Percentiles rank a stretch among this genome's conserved stretches.
These are phyloP conservation scores for Naganishia cerealis DNA, from an alignment of 1,284 basidiomycete species.

Conservation along the genomic window DNA sequence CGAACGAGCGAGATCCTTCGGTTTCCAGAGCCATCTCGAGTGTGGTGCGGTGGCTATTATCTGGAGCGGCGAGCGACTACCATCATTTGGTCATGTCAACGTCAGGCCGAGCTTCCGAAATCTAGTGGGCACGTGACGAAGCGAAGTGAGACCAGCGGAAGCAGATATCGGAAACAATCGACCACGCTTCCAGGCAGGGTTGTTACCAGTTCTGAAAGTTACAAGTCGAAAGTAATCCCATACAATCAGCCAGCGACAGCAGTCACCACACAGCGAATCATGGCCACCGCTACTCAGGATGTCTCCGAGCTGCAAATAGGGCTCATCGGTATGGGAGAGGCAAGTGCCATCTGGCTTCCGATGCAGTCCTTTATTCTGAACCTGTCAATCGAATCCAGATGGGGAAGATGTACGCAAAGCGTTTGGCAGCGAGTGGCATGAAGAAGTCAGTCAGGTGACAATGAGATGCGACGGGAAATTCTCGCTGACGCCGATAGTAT, in stretches of 20 bases:
- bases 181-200: not conserved
- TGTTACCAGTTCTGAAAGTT: too few relatives aligned
- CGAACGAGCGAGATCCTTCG: conserved; percentile 11
- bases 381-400: conserved; percentile 61
- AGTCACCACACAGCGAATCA: not conserved
- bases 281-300: conserved; percentile 15
- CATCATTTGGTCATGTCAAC: not conserved
- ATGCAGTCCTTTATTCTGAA: not conserved
- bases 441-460: conserved; percentile 63
- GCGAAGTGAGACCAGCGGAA: conserved; percentile 2
- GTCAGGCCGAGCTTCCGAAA: conserved; percentile 7
- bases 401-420: conserved; percentile 88
- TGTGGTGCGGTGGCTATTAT: not conserved
- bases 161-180: not conserved
- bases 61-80: not conserved
- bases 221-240: too few relatives aligned
- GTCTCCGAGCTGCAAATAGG: conserved; percentile 59
- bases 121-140: conserved; percentile 19
- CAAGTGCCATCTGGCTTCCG: conserved; percentile 43
- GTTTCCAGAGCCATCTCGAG: not conserved
- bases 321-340: conserved; percentile 80
- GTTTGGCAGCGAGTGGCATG: conserved; percentile 75
- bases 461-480: not conserved
- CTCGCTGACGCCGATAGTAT: conserved; percentile 1
- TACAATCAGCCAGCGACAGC: not conserved